Evolutionary conservation across 352 stramenopile genomes (phyloP).

Genomic region (Globisporangium recalcitrans): DNA sequence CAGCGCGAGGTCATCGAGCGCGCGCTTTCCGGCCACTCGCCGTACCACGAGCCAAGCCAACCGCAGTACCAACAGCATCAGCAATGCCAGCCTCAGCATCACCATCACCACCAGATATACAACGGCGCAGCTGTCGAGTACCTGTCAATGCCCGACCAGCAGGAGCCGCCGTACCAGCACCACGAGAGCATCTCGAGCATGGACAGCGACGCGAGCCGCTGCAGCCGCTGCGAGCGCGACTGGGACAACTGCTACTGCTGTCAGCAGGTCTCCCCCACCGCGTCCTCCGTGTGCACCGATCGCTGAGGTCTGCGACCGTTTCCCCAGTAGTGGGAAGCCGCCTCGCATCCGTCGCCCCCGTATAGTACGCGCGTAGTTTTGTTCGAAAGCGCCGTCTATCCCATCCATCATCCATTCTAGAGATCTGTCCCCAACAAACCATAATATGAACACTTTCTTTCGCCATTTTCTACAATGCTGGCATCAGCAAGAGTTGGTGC

Average conservation of each 20-base stretch:
- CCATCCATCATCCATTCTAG: conserved; percentile 4
- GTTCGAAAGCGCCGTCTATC: background rate
- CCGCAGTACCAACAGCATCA: conserved; percentile 7
- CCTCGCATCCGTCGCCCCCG: background rate
- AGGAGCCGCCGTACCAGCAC: conserved; percentile 14
- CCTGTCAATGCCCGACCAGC: background rate
- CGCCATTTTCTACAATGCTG: background rate
- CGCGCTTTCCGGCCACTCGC: conserved; percentile 10
- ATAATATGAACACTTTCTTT: conserved; percentile 13
- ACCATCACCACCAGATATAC: conserved; percentile 5
- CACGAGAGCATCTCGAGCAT: conserved; percentile 36
- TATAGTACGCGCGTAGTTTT: background rate
- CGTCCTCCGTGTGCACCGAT: conserved; percentile 60
- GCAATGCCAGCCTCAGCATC: background rate
- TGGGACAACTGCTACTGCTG: conserved; percentile 79
- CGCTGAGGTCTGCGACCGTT: conserved; percentile 15
- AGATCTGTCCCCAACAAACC: conserved; percentile 12
- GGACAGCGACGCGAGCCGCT: conserved; percentile 61
- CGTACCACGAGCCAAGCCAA: conserved; percentile 10
- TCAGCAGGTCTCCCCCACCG: conserved; percentile 62
- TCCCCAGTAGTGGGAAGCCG: background rate
- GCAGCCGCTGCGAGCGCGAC: conserved; percentile 56
- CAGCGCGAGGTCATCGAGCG: conserved; percentile 17
- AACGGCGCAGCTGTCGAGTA: conserved; percentile 1
- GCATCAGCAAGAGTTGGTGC: too few species aligned